phyloP scores from a whole-genome alignment of 257 asterid genomes.

The Schizonepeta tenuifolia region DNA sequence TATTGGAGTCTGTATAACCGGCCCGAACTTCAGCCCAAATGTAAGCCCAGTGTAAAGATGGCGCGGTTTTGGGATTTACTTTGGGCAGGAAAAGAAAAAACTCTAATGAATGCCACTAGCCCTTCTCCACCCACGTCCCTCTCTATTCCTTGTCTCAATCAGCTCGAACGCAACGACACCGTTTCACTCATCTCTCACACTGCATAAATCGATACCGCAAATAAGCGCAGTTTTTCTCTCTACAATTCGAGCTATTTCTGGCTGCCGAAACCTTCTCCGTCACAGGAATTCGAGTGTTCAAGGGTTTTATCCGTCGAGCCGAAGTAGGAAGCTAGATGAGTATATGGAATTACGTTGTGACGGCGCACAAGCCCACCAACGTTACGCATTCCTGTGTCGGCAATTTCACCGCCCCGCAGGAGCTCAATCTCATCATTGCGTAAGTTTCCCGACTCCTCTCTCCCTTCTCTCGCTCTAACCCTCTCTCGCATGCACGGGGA shows the following conservation, averaged over 20 bases:
- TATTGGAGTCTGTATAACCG: background rate
- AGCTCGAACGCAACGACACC: conserved; percentile 35
- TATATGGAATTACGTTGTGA: conserved; percentile 96
- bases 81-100: background rate
- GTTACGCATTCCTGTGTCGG: conserved; percentile 98
- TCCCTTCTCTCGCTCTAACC: background rate
- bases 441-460: conserved; percentile 39
- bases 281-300: conserved; percentile 23
- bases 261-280: conserved; percentile 19
- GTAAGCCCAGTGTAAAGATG: conserved; percentile 6
- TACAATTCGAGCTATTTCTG: conserved; percentile 22
- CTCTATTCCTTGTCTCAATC: conserved; percentile 12
- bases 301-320: conserved; percentile 34
- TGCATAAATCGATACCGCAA: conserved; percentile 20
- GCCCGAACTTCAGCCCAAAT: background rate
- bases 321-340: conserved; percentile 59
- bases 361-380: conserved; percentile 99
- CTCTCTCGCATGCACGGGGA: conserved; percentile 5
- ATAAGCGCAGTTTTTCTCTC: conserved; percentile 23
- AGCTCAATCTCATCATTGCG: conserved; percentile 94
- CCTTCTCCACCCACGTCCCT: background rate
- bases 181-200: conserved; percentile 26
- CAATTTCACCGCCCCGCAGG: conserved; percentile 91
- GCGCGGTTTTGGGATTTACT: background rate
- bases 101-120: background rate